These are phyloP conservation scores for Thyridium curvatum DNA, from an alignment of 2,329 filamentous ascomycete species.

Conservation along the genomic window DNA sequence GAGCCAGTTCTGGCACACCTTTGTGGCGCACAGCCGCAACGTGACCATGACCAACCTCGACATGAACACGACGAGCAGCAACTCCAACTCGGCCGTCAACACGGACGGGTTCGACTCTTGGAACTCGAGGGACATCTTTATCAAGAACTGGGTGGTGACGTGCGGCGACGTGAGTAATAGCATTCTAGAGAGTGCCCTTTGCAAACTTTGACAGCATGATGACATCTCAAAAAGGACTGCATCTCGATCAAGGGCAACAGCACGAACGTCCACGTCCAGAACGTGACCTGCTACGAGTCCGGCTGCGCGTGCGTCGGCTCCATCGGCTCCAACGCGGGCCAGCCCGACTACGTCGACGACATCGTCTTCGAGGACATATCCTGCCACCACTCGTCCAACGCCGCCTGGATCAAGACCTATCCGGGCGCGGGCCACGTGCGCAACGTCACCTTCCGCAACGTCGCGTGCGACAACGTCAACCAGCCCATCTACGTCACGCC, in stretches of 20 bases:
- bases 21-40: slow-evolving; percentile 38
- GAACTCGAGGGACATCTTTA: slow-evolving; percentile 38
- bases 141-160: slow-evolving; percentile 38
- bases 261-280: slow-evolving; percentile 26
- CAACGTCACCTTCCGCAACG: slow-evolving; percentile 37
- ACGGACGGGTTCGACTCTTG: slow-evolving; percentile 45
- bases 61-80: slow-evolving; percentile 39
- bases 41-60: slow-evolving; percentile 46
- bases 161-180: slow-evolving; percentile 26
- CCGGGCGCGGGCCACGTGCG: slow-evolving; percentile 30
- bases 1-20: slow-evolving; percentile 43
- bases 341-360: slow-evolving; percentile 28
- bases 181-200: neutral
- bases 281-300: slow-evolving; percentile 31
- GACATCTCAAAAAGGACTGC: slow-evolving; percentile 22
- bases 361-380: slow-evolving; percentile 28
- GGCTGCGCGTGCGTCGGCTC: slow-evolving; percentile 26
- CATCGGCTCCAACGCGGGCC: slow-evolving; percentile 24
- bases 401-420: slow-evolving; percentile 36
- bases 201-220: neutral
- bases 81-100: slow-evolving; percentile 38
- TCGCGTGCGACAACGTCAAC: slow-evolving; percentile 32
- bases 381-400: slow-evolving; percentile 29
- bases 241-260: slow-evolving; percentile 33
- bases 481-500: slow-evolving; percentile 41